Evolutionary conservation across 2,329 filamentous ascomycete species (phyloP).

Genomic region (Aspergillus pseudoglaucus): DNA sequence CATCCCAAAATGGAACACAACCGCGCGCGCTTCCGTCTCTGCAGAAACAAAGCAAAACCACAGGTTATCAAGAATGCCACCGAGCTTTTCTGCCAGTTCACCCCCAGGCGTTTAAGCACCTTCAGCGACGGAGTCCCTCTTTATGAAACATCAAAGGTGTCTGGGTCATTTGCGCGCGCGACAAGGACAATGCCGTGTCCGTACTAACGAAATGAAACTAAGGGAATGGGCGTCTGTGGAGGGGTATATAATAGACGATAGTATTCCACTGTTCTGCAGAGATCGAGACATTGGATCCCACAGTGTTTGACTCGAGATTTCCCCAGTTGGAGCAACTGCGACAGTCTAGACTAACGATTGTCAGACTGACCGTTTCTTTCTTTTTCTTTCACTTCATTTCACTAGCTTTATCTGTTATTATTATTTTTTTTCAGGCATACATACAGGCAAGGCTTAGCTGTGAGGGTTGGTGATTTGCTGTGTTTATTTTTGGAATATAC

Average conservation of each 20-base stretch:
- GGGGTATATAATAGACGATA: neutral
- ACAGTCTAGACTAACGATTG: neutral
- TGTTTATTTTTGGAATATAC: too few species aligned
- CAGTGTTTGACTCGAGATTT: neutral
- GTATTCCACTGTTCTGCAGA: neutral
- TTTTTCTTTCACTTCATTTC: neutral
- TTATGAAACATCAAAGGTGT: neutral
- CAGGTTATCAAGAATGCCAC: neutral
- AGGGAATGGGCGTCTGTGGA: neutral
- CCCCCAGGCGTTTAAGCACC: neutral
- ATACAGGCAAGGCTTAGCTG: neutral
- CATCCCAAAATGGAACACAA: neutral
- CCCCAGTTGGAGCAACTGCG: neutral
- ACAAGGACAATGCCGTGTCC: neutral
- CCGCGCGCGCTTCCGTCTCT: neutral
- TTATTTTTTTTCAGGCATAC: neutral
- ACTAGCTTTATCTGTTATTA: neutral
- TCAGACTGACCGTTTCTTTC: neutral
- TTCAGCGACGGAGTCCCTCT: neutral
- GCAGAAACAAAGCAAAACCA: neutral
- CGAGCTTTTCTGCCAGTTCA: neutral
- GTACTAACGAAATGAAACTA: neutral
- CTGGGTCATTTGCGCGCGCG: neutral
- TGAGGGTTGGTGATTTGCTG: neutral
- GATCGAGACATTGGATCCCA: neutral